phyloP scores from a whole-genome alignment of 2,329 filamentous ascomycete genomes.

The Fusarium avenaceum region DNA sequence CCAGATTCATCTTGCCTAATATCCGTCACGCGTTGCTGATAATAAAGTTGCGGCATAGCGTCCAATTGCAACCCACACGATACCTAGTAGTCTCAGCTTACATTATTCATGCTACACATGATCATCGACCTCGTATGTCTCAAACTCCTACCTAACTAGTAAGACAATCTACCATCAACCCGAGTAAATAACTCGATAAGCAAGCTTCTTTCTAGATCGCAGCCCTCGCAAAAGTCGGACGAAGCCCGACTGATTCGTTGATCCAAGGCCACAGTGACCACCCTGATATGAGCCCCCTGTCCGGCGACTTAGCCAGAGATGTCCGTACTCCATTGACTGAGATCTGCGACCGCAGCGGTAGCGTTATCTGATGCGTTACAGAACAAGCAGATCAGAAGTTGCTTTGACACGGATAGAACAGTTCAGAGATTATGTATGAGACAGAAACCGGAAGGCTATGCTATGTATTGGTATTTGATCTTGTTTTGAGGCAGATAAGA shows the following conservation, averaged over 20 bases:
- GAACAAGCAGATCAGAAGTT: not conserved
- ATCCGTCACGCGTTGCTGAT: not conserved
- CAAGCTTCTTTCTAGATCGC: not conserved
- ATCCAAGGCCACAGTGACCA: slow-evolving; percentile 1
- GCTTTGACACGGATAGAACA: not conserved
- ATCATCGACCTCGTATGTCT: slow-evolving; percentile 22
- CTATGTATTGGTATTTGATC: not conserved
- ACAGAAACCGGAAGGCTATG: not conserved
- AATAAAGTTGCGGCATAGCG: slow-evolving; percentile 12
- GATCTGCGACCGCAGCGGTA: not conserved
- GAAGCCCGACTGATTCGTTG: slow-evolving; percentile 19
- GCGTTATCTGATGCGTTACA: not conserved
- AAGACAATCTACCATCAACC: slow-evolving; percentile 11
- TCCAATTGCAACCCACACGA: slow-evolving; percentile 17
- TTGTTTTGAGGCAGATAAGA: not conserved
- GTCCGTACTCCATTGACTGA: not conserved
- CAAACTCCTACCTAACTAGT: not conserved
- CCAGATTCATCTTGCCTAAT: not conserved
- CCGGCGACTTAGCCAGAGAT: slow-evolving; percentile 13
- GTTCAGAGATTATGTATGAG: not conserved
- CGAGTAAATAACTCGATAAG: slow-evolving; percentile 13
- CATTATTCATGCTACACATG: slow-evolving; percentile 20
- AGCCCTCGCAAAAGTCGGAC: slow-evolving; percentile 3
- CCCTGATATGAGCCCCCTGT: slow-evolving; percentile 28
- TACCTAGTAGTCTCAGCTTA: slow-evolving; percentile 8